Evolutionary conservation across 768 basidiomycete species (phyloP), one percentile per base, ranked within the genome.

Genomic region (Rhizopogon salebrosus): DNA sequence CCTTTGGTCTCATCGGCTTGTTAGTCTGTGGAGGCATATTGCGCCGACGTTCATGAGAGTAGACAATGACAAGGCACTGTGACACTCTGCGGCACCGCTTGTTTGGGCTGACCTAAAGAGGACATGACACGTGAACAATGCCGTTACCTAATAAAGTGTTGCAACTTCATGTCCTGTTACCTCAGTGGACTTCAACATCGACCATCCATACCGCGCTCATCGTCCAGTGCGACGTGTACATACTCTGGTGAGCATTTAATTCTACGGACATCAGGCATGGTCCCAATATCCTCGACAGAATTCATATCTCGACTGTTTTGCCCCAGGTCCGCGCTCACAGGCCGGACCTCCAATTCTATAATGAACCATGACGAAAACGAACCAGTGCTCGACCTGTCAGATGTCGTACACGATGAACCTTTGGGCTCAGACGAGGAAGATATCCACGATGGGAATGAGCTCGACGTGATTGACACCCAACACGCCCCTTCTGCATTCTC

Each of bases 401-500:
- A 91, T 70, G 89, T 91, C 69, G 87, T 91, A 41, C 86, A 89
- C 67, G 88, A 90, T 65, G 85, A 88, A 52, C 77, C 84, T 27
- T 77, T 88, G 22, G 81, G 77, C 65, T 80, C 85, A 60, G 81
- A 83, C 57, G 70, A 72, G 41, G 71, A 72, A 40, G 55, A 67
- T 41, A 57, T 72, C 70, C 62, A 60, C 24, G 53, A 63, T 16
- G 49, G 57, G 37, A 70, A 49, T 61, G 60, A 53, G 31, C 64
- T 59, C 53, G 65, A 60, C 60, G 71, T 57, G 57, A 64, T 62
- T 57, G 68, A 59, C 61, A 65, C 56, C 52, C 67, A 42, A 52
- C 72, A 48, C 61, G 67, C 36, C 60, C 67, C 51, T 50, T 68
- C 56, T 57, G 23, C 70, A 48, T 59, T 65, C 51, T 43, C 58